phyloP scores from a whole-genome alignment of 2,329 filamentous ascomycete species.

The Exophiala calicioides region DNA sequence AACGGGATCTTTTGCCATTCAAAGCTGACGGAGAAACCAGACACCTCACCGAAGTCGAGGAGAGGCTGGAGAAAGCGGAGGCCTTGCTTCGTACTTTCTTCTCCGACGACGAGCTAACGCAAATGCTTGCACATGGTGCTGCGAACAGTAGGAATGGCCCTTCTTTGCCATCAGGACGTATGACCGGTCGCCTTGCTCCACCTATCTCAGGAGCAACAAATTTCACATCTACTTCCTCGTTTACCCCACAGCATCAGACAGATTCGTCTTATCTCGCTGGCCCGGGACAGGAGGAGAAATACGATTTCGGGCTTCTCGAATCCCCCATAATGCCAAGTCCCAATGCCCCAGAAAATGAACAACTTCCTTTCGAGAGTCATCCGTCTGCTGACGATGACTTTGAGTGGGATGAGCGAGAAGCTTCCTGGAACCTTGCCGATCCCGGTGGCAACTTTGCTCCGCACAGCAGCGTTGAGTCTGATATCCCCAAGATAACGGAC shows the following conservation, averaged over 20 bases:
- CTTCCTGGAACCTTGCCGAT: constrained; percentile 17
- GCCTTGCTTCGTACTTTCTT: constrained; percentile 22
- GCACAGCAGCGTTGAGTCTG: constrained; percentile 11
- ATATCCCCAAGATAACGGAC: constrained; percentile 23
- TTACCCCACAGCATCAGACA: neutral
- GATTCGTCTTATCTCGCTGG: constrained; percentile 5
- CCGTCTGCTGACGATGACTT: constrained; percentile 27
- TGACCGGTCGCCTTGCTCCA: too few species aligned
- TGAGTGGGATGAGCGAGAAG: constrained; percentile 28
- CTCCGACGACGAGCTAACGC: constrained; percentile 20
- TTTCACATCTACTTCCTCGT: too few species aligned
- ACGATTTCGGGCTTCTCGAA: constrained; percentile 11
- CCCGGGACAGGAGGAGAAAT: constrained; percentile 6
- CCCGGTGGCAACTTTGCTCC: neutral
- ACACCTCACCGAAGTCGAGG: constrained; percentile 29
- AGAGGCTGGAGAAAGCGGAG: constrained; percentile 25
- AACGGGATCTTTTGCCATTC: neutral
- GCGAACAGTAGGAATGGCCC: constrained; percentile 5
- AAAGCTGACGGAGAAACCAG: constrained; percentile 8
- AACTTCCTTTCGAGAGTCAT: constrained; percentile 14
- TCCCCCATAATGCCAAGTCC: neutral
- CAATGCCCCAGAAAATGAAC: constrained; percentile 5
- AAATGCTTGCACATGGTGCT: constrained; percentile 24
- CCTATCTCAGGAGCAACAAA: too few species aligned
- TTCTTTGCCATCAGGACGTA: too few species aligned